A percentile compares a stretch with the other conserved stretches of the same genome.
phyloP scores from a whole-genome alignment of 495 filamentous ascomycete genomes.

The Trichoderma reesei region DNA sequence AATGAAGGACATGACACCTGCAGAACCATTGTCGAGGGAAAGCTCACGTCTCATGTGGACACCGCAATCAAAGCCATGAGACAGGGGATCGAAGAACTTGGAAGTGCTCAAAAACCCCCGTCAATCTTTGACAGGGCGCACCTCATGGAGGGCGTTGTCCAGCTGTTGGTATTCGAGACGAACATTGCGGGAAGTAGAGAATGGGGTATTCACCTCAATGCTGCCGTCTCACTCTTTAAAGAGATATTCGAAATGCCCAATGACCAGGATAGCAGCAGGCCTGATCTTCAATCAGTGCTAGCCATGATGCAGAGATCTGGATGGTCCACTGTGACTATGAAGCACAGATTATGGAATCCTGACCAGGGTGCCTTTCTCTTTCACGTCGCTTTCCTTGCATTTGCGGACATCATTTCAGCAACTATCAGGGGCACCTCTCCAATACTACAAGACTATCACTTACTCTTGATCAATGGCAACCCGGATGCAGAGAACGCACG shows the following conservation, averaged over 20 bases:
- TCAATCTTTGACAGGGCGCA: constrained; percentile 24
- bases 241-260: constrained; percentile 18
- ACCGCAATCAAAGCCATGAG: constrained; percentile 32
- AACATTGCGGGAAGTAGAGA: constrained; percentile 31
- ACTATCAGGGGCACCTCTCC: constrained; percentile 32
- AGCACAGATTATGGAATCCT: neutral
- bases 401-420: constrained; percentile 42
- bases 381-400: constrained; percentile 35
- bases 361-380: constrained; percentile 29
- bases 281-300: neutral
- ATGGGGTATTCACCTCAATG: constrained; percentile 40
- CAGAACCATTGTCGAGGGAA: constrained; percentile 22
- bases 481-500: neutral
- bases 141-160: constrained; percentile 43
- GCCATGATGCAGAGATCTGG: neutral
- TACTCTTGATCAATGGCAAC: constrained; percentile 20
- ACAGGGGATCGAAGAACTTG: constrained; percentile 30
- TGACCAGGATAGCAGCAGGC: neutral
- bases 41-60: constrained; percentile 28
- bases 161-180: constrained; percentile 42
- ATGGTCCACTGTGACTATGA: neutral
- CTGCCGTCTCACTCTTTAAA: constrained; percentile 36
- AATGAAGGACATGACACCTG: constrained; percentile 16
- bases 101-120: constrained; percentile 21
- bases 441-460: constrained; percentile 30